These are phyloP conservation scores for Trametes pubescens DNA, from an alignment of 1,284 basidiomycete genomes.

Conservation along the genomic window DNA sequence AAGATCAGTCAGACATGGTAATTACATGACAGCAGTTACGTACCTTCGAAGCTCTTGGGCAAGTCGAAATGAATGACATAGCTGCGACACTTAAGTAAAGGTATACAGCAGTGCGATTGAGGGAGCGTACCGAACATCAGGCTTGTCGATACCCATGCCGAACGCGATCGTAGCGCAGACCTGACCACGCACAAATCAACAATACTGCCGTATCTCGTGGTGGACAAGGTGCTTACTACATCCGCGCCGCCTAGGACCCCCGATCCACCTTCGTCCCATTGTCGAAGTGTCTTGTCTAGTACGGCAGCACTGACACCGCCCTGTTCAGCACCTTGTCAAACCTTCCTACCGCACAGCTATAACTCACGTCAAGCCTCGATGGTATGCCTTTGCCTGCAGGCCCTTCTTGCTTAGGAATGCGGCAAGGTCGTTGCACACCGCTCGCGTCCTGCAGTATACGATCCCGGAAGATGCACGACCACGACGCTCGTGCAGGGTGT, in stretches of 20 bases:
- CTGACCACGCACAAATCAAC: constrained; percentile 32
- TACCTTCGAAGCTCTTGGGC: constrained; percentile 86
- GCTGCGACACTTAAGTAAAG: constrained; percentile 43
- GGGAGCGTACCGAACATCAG: constrained; percentile 71
- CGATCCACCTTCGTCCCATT: constrained; percentile 66
- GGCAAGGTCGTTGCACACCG: constrained; percentile 75
- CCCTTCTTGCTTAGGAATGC: constrained; percentile 69
- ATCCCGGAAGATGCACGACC: constrained; percentile 76
- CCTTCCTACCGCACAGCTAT: no score
- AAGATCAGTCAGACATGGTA: background rate
- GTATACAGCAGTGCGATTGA: background rate
- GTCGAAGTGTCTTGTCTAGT: constrained; percentile 66
- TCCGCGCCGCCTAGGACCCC: constrained; percentile 60
- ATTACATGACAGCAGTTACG: constrained; percentile 16
- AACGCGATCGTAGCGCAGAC: constrained; percentile 81
- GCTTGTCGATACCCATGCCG: constrained; percentile 90
- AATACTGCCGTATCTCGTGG: no score
- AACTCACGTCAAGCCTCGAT: constrained; percentile 66
- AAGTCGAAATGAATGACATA: constrained; percentile 84
- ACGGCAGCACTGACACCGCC: constrained; percentile 49
- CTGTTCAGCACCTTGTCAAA: background rate
- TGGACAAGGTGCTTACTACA: constrained; percentile 54
- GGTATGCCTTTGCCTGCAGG: constrained; percentile 78
- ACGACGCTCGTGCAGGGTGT: constrained; percentile 62
- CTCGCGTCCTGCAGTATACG: constrained; percentile 78